phyloP scores from a whole-genome alignment of 805 yeast species.

The Schwanniomyces occidentalis region DNA sequence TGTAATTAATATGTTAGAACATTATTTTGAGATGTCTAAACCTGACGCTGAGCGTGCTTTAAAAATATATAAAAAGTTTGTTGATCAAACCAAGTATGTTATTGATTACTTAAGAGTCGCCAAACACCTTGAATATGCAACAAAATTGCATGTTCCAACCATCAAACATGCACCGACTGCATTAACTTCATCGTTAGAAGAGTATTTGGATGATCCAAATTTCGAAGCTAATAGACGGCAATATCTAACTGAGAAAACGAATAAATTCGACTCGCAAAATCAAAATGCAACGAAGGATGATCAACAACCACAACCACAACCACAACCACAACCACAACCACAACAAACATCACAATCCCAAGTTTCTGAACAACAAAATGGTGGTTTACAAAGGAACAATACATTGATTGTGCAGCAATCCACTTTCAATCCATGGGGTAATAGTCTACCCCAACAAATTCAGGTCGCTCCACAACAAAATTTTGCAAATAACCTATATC shows the following conservation, averaged over 20 bases:
- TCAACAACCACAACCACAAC: slow-evolving; percentile 6
- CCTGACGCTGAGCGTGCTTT: slow-evolving; percentile 85
- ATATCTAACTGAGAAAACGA: slow-evolving; percentile 66
- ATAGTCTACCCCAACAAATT: too few species aligned
- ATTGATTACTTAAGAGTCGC: slow-evolving; percentile 87
- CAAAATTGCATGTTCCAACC: slow-evolving; percentile 91
- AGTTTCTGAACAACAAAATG: neutral
- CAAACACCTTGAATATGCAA: slow-evolving; percentile 80
- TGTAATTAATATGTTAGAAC: slow-evolving; percentile 88
- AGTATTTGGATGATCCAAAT: slow-evolving; percentile 82
- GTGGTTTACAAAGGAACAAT: slow-evolving; percentile 16
- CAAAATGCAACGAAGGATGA: slow-evolving; percentile 2
- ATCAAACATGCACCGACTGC: slow-evolving; percentile 98
- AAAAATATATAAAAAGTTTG: slow-evolving; percentile 80
- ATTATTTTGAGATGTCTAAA: slow-evolving; percentile 89
- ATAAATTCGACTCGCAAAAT: slow-evolving; percentile 20
- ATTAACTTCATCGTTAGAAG: slow-evolving; percentile 80
- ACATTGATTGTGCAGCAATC: slow-evolving; percentile 39
- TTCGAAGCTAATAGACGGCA: slow-evolving; percentile 79
- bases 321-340: slow-evolving; percentile 4
- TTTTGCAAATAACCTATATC: too few species aligned
- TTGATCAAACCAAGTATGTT: slow-evolving; percentile 81
- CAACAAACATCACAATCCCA: neutral
- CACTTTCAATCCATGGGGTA: slow-evolving; percentile 43
- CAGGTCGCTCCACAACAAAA: too few species aligned